Base-by-base conservation (phyloP, 2,329 filamentous ascomycete species). In the Fusarium zealandicum region DNA sequence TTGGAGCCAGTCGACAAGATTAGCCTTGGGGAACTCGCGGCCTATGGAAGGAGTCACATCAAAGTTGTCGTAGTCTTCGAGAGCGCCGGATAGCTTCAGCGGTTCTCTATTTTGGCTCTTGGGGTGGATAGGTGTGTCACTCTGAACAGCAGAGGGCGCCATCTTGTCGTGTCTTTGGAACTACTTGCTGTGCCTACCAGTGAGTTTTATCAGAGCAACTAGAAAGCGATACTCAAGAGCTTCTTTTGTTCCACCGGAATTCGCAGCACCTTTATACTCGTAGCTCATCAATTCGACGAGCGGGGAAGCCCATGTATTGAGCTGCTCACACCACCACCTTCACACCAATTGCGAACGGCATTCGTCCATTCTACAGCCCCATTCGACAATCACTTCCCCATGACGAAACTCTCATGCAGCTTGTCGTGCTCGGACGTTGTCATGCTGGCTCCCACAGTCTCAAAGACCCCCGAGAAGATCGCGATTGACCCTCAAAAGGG, bases 1-100 rank as follows among this genome's bases (percentile, higher is more conserved):
- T 22, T 84, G 75, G 6, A 90, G 75, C 62, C 82, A 80, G 28
- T 90, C 85, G 6, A 80, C 80, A 1, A 89, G 75, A 57, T 86
- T 81, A 28, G 82, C 78, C 12, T 77, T 78, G n/a, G 80, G 75
- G 57, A 80, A 89, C 65, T 89, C 86, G 6, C 79, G 78, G 5
- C 86, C 86, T 51, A 89, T 87, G 35, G 81, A 73, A 0, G 85
- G 85, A 1, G 85, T 88, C 5, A 82, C 73, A 27, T 88, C 85
- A 50, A 85, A 83, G 3, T 76, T 76, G 56, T 84, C 76, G 55
- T 80, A 82, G 10, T 75, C 52, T 32, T 85, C 77, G 0, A 86
- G 73, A 1, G 70, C 76, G 1, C 83, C 83, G 2, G 76, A 79
- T 4, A 78, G 70, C 68, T 80, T 77, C 7, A 84, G 68, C 0